Evolutionary conservation across 1,284 basidiomycete genomes (phyloP), one percentile per base, ranked within the genome.

Genomic region (Boletellus dicymbophilus): DNA sequence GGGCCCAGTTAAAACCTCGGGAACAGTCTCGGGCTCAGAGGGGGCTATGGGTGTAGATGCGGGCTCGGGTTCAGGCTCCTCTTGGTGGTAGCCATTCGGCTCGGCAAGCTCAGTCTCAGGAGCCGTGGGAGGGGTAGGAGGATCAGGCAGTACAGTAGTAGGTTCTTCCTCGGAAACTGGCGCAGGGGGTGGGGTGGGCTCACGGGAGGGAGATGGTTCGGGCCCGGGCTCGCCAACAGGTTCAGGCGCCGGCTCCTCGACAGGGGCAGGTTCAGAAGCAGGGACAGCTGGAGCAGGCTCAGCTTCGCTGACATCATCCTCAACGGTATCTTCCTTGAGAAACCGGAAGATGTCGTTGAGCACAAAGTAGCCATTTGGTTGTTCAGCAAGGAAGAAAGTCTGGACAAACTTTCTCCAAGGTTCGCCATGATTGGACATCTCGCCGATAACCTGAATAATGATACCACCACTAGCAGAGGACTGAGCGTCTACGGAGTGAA

Each of bases 331-430:
- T 74, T 98, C 95, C 78, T 97, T 97, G 58, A 99, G 78, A 80
- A 96, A 98, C 57, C 96, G 90, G 88, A 99, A 99, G 76, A 99
- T 98, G 76, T 99, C 97, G 75, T 99, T 99, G 71, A 99, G 86
- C 55, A 99, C 97, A 72, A 95, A 99, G 79, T 98, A 99, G 41
- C 97, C 97, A 65, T 96, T 97, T 36, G 95, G 93, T 75, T 99
- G 97, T 72, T 98, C 93, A 41, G 97, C 97, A 49, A 99, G 88
- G 89, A 99, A 99, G 78, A 99, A 99, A 15, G 96, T 98, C 77
- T 99, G 97, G 21, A 94, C 94, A 66, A 99, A 99, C 76, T 98
- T 98, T 66, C 89, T 88, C 97, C 97, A 99, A 4, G 91, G 80
- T 54, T 90, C 88, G 53, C 84, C 82, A 63, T 86, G 84, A 73